These are phyloP conservation scores for Pulveroboletus sp. DNA, from an alignment of 768 basidiomycete species.

Conservation along the genomic window DNA sequence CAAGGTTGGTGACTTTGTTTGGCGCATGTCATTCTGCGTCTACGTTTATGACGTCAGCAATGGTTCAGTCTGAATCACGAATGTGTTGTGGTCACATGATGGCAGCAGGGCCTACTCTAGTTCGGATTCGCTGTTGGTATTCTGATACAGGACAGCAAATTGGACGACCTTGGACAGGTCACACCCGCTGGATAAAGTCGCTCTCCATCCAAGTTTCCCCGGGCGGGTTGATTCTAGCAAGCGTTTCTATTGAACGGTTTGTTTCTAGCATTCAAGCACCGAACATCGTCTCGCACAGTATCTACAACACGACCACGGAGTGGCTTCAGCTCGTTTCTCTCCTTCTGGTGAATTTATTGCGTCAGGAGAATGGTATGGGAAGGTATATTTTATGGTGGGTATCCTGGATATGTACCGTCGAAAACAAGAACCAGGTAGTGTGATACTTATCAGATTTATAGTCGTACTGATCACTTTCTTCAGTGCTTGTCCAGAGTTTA, in stretches of 20 bases:
- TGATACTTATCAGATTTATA: no score
- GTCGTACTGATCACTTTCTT: no score
- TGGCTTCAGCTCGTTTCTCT: background rate
- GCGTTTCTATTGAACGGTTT: constrained; percentile 1
- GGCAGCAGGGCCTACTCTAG: background rate
- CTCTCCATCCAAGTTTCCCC: constrained; percentile 3
- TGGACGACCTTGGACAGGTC: background rate
- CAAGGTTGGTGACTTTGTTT: no score
- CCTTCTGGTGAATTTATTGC: constrained; percentile 1
- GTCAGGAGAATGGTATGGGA: background rate
- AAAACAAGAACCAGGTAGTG: no score
- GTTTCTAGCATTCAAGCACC: constrained; percentile 6
- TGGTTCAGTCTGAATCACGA: background rate
- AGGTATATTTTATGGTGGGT: background rate
- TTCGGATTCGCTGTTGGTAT: constrained; percentile 1
- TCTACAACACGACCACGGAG: background rate
- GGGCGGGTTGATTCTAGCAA: constrained; percentile 7
- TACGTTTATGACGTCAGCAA: no score
- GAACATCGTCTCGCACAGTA: background rate
- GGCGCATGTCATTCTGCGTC: no score
- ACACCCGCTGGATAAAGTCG: background rate
- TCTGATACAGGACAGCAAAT: background rate
- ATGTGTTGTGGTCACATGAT: background rate
- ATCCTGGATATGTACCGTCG: background rate
- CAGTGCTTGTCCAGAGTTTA: no score